Evolutionary conservation across 148 eudicot species (phyloP).

Genomic region (Persicaria tinctoria): DNA sequence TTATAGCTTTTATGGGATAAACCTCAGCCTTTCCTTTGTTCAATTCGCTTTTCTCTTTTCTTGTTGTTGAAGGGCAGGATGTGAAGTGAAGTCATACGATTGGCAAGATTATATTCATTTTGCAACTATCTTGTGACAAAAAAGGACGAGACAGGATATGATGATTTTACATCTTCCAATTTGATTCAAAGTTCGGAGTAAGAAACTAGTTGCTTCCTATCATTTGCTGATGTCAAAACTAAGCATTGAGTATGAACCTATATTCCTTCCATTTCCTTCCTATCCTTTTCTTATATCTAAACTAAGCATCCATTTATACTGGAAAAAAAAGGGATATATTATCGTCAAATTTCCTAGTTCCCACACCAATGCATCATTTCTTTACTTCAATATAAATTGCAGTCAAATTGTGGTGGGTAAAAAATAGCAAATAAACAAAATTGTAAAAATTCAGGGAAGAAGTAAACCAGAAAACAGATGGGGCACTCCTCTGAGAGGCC

Average conservation of each 20-base stretch:
- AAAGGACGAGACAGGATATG: neutral
- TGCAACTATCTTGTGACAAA: neutral
- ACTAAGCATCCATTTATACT: neutral
- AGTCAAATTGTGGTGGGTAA: neutral
- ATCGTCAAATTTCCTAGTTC: neutral
- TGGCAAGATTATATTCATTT: neutral
- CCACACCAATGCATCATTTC: neutral
- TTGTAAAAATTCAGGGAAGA: neutral
- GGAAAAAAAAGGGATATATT: neutral
- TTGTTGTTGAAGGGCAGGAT: neutral
- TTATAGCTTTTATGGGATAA: neutral
- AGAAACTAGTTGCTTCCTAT: constrained; percentile 2
- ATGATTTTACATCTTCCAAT: neutral
- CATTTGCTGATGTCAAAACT: neutral
- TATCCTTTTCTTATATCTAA: neutral
- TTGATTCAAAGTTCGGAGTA: neutral
- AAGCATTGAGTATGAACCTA: neutral
- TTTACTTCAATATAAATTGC: neutral
- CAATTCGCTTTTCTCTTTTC: neutral
- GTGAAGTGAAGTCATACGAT: neutral
- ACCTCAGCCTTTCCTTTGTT: neutral
- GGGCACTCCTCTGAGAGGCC: constrained; percentile 83
- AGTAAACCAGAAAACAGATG: constrained; percentile 82
- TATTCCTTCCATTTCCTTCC: neutral
- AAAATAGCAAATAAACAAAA: neutral